Conservation (phyloP, 768 basidiomycete genomes). For the Mycena pura region DNA sequence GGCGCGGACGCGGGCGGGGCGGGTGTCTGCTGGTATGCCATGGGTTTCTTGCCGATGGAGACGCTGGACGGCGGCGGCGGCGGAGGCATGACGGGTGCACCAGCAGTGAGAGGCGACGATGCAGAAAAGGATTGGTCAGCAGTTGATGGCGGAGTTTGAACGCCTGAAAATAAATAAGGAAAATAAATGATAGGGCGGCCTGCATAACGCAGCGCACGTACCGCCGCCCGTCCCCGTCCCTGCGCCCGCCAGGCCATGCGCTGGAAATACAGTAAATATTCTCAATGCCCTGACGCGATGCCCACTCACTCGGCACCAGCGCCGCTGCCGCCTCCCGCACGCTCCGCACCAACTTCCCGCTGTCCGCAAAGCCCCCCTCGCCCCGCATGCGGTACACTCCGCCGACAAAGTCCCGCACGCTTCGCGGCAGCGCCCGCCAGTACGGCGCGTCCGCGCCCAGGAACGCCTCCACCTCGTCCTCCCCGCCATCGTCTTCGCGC, state of each 20-base stretch:
- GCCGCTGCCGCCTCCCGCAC: constrained; percentile 19
- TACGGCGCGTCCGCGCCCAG: constrained; percentile 8
- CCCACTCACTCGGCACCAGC: constrained; percentile 1
- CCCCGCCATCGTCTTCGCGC: background rate
- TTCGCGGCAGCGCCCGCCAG: constrained; percentile 16
- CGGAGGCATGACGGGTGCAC: constrained; percentile 28
- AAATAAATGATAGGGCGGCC: background rate
- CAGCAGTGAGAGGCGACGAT: constrained; percentile 31
- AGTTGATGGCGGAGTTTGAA: constrained; percentile 12
- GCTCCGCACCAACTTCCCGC: background rate
- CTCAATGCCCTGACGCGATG: no score
- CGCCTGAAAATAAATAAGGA: background rate
- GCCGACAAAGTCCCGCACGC: background rate
- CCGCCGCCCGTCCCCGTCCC: background rate
- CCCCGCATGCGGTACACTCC: no score
- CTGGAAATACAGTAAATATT: background rate
- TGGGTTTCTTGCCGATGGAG: constrained; percentile 92
- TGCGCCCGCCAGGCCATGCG: background rate
- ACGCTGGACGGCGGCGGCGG: constrained; percentile 72
- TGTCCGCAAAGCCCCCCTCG: background rate
- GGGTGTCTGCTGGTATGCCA: constrained; percentile 67
- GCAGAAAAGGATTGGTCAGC: constrained; percentile 46
- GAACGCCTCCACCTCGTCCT: no score
- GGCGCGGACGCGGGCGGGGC: constrained; percentile 45
- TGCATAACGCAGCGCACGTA: background rate